Evolutionary conservation across 257 asterid species (phyloP).

Genomic region (Solanum medicagineum): DNA sequence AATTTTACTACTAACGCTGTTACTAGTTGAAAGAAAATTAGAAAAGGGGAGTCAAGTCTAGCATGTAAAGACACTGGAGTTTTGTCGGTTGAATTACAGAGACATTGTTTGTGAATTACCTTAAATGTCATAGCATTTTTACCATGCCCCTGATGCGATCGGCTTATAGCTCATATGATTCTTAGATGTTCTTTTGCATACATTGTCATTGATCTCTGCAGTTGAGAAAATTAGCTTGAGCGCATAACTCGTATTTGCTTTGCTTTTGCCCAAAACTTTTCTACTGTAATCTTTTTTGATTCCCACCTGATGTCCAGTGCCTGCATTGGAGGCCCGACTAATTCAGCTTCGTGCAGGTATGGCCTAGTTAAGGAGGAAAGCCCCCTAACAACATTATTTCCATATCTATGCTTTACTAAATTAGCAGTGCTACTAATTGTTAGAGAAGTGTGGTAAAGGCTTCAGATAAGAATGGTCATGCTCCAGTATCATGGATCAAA

Average conservation of each 20-base stretch:
- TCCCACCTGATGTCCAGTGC: too few species aligned
- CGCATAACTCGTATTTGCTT: neutral
- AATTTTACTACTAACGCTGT: neutral
- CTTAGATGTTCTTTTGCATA: neutral
- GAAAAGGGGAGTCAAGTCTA: neutral
- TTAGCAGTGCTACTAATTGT: neutral
- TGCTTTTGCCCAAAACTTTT: neutral
- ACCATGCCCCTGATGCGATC: neutral
- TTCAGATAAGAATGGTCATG: neutral
- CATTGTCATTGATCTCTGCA: neutral
- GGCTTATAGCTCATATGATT: neutral
- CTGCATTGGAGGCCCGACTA: too few species aligned
- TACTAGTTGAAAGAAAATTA: neutral
- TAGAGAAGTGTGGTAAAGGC: neutral
- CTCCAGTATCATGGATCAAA: neutral
- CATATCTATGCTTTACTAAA: neutral
- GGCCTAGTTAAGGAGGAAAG: too few species aligned
- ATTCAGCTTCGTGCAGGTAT: too few species aligned
- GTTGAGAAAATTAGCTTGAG: neutral
- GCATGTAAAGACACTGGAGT: neutral
- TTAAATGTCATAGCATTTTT: neutral
- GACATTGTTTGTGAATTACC: neutral
- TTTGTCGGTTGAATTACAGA: neutral
- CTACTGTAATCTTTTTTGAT: neutral
- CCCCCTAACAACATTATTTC: too few species aligned